Percentiles rank a stretch among this genome's conserved stretches.
phyloP scores from a whole-genome alignment of 2,329 filamentous ascomycete species.

The Grosmannia penicillata region DNA sequence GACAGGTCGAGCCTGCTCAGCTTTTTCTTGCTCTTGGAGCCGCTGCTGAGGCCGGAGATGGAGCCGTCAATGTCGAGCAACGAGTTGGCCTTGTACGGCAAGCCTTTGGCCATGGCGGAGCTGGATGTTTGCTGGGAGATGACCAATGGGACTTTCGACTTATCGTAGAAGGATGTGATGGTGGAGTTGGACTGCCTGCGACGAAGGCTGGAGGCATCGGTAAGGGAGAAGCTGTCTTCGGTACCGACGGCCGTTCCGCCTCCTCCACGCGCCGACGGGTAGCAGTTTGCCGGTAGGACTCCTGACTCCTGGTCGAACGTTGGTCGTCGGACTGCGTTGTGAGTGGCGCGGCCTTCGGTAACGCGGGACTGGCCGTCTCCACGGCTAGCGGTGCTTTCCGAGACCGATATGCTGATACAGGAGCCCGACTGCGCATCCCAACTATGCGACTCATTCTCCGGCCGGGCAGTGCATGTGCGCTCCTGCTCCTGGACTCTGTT shows the following conservation, averaged over 20 bases:
- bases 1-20: slow-evolving; percentile 35
- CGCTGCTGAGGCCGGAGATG: slow-evolving; percentile 12
- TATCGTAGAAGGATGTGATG: slow-evolving; percentile 42
- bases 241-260: slow-evolving; percentile 9
- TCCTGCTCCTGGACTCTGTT: slow-evolving; percentile 37
- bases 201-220: slow-evolving; percentile 28
- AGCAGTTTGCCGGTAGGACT: slow-evolving; percentile 23
- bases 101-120: slow-evolving; percentile 42
- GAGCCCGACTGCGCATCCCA: slow-evolving; percentile 30
- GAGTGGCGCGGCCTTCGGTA: slow-evolving; percentile 13
- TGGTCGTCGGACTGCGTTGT: slow-evolving; percentile 13
- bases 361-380: slow-evolving; percentile 14
- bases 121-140: slow-evolving; percentile 44
- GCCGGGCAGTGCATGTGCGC: slow-evolving; percentile 11
- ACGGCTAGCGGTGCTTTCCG: slow-evolving; percentile 25
- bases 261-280: too few species aligned
- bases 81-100: slow-evolving; percentile 29
- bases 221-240: slow-evolving; percentile 14
- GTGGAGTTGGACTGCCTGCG: slow-evolving; percentile 39
- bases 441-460: slow-evolving; percentile 7
- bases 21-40: slow-evolving; percentile 25
- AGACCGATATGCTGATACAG: slow-evolving; percentile 23
- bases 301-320: slow-evolving; percentile 33
- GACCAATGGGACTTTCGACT: slow-evolving; percentile 37
- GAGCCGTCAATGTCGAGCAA: slow-evolving; percentile 28